Base-by-base conservation (phyloP, 768 basidiomycete genomes). In the Crucibulum laeve region DNA sequence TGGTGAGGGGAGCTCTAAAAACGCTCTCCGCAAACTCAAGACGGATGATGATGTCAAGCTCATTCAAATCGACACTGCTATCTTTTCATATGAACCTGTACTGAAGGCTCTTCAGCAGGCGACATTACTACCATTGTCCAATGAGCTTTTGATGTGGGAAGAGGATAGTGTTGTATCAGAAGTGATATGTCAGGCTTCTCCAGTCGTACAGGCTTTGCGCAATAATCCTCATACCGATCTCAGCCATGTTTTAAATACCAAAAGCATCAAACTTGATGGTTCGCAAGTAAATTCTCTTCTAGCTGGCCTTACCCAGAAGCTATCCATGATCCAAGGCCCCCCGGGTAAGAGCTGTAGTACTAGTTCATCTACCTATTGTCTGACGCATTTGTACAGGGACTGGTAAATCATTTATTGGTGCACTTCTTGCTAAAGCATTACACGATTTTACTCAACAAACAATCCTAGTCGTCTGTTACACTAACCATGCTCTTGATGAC, bases 341-440 rank as follows among this genome's bases (percentile, higher is more conserved):
- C 84, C 84, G 30, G 84, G 84, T 83, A 58, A 17, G 69, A 56
- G 7, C 11, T 19, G 26, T 5, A 30, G 48, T 33, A 18, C 19
- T 22, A 8, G 10, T 19, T 30, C 19, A n/a, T 40, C 21, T n/a
- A n/a, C n/a, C n/a, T n/a, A n/a, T 44, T 22, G 33, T 22, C 36
- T 42, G 6, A 34, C 33, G 5, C 38, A 24, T 14, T 38, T 21
- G 17, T 18, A 19, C 22, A 85, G 85, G 84, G 1, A 87, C 84
- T 0, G 85, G 84, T 1, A 87, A 87, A 45, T 84, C 82, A 0
- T 84, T 84, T 53, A 79, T 87, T 18, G 84, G 85, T 0, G 80
- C 81, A 0, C 65, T 86, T 1, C 59, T 86, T 0, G 82, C 81
- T 0, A 86, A 84, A 50, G 62, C 73, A 3, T 58, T 84, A 3